Percentiles rank a stretch among this genome's conserved stretches.
phyloP scores from a whole-genome alignment of 2,329 filamentous ascomycete species.

The Penicillium psychrosexuale region DNA sequence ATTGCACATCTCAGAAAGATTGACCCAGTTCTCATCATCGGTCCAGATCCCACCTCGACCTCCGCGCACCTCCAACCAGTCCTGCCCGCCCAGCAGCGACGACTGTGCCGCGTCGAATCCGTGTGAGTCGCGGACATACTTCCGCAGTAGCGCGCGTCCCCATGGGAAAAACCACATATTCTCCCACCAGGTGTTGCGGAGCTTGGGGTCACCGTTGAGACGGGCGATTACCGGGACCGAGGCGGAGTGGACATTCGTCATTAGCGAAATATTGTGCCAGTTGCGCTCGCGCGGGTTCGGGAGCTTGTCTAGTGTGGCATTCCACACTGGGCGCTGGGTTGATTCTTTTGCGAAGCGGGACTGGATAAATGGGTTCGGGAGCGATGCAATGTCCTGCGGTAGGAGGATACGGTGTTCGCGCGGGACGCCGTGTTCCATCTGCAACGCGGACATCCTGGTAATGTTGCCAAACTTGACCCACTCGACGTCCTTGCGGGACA shows the following conservation, averaged over 20 bases:
- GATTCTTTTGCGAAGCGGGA: slow-evolving; percentile 26
- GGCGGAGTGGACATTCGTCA: slow-evolving; percentile 50
- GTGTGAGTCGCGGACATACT: slow-evolving; percentile 47
- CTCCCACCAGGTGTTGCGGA: slow-evolving; percentile 41
- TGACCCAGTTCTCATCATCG: slow-evolving; percentile 48
- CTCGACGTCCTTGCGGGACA: slow-evolving; percentile 40
- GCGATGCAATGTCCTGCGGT: slow-evolving; percentile 35
- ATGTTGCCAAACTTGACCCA: slow-evolving; percentile 43
- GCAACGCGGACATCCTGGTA: slow-evolving; percentile 34
- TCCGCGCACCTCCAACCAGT: slow-evolving; percentile 50
- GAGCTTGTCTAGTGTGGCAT: slow-evolving; percentile 43
- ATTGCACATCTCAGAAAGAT: slow-evolving; percentile 49
- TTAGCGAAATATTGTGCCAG: slow-evolving; percentile 46
- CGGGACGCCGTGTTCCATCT: slow-evolving; percentile 37
- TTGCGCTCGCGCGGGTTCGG: slow-evolving; percentile 38
- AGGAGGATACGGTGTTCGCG: slow-evolving; percentile 39
- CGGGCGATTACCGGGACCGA: slow-evolving; percentile 47
- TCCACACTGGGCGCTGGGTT: slow-evolving; percentile 32
- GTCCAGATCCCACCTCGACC: slow-evolving; percentile 57
- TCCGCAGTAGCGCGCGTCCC: slow-evolving; percentile 50
- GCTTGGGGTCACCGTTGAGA: slow-evolving; percentile 36
- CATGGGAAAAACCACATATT: slow-evolving; percentile 51
- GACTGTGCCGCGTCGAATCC: slow-evolving; percentile 44
- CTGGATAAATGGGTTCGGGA: slow-evolving; percentile 36
- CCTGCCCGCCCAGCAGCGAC: slow-evolving; percentile 46